Percentiles rank a stretch among this genome's conserved stretches.
Evolutionary conservation across 257 asterid species (phyloP).

Genomic region (Fraxinus cuspidata): DNA sequence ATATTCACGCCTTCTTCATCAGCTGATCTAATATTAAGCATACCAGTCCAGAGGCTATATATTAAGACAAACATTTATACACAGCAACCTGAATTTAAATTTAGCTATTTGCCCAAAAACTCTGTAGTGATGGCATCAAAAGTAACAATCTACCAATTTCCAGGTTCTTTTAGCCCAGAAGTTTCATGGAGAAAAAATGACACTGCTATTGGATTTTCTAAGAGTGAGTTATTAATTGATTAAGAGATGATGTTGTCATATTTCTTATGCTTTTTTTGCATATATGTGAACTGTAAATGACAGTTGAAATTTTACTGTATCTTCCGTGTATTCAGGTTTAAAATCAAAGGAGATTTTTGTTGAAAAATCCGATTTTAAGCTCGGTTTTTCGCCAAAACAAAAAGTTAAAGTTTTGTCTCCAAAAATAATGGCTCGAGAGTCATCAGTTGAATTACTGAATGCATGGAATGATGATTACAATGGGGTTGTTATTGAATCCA

Average conservation of each 20-base stretch:
- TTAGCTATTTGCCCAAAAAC: neutral
- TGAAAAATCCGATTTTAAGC: neutral
- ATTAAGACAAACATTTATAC: neutral
- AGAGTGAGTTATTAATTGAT: constrained; percentile 14
- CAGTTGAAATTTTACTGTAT: neutral
- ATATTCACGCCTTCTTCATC: neutral
- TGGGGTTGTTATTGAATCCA: constrained; percentile 41
- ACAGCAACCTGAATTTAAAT: neutral
- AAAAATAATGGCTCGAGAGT: constrained; percentile 8
- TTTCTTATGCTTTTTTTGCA: neutral
- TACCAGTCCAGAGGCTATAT: neutral
- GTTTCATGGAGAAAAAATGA: neutral
- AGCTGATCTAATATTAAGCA: neutral
- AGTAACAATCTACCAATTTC: constrained; percentile 10
- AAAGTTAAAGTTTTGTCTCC: constrained; percentile 21
- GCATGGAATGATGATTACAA: constrained; percentile 41
- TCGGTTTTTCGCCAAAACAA: neutral
- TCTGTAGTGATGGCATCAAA: constrained; percentile 20
- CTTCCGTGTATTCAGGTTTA: constrained; percentile 12
- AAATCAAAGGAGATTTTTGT: neutral
- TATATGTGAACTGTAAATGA: neutral
- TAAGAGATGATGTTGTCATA: neutral
- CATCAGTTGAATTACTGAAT: constrained; percentile 20
- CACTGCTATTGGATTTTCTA: constrained; percentile 1
- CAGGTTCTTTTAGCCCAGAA: constrained; percentile 1